Percentiles rank a stretch among this genome's conserved stretches.
Conservation (phyloP, 148 eudicot species). For the Dianthus caryophyllus region DNA sequence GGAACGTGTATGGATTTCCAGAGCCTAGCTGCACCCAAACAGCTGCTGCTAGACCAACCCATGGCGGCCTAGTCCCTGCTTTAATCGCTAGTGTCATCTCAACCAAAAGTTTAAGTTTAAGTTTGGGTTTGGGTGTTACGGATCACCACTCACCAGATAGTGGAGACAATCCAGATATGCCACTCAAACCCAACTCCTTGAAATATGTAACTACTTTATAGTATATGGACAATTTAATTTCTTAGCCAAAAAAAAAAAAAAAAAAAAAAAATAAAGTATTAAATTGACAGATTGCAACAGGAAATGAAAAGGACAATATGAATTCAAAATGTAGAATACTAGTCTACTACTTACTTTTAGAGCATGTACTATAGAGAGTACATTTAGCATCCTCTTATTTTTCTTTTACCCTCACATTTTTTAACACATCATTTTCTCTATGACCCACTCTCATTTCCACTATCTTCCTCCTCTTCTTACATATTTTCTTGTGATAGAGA, state of each 20-base stretch:
- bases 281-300: conserved; percentile 2
- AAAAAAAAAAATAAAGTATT: neutral
- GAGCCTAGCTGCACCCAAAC: conserved; percentile 57
- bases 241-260: no score
- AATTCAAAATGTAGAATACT: neutral
- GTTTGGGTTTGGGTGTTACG: neutral
- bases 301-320: conserved; percentile 8
- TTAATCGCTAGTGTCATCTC: conserved; percentile 10
- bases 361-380: no score
- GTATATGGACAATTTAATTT: neutral
- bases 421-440: no score
- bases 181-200: neutral
- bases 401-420: no score
- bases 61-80: conserved; percentile 33
- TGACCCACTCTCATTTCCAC: no score
- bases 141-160: neutral
- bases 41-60: conserved; percentile 63
- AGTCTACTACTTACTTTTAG: neutral
- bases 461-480: no score
- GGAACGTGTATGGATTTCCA: conserved; percentile 58
- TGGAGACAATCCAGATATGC: neutral
- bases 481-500: no score
- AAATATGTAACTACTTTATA: conserved; percentile 4
- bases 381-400: no score
- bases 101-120: neutral